A percentile compares a stretch with the other conserved stretches of the same genome.
These are phyloP conservation scores for Solanum chaucha DNA, from an alignment of 257 asterid species.

Conservation along the genomic window DNA sequence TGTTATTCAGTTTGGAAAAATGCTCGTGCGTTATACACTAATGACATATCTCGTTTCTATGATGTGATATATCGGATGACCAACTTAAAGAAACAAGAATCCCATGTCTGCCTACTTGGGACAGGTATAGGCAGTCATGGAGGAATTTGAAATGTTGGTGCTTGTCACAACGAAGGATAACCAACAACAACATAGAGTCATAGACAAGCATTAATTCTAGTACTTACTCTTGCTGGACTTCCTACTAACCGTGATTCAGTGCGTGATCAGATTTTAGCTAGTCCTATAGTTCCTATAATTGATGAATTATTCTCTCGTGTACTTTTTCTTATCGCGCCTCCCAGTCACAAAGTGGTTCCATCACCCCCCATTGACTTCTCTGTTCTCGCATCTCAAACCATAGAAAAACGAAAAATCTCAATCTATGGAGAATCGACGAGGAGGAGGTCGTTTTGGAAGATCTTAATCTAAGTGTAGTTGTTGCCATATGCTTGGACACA, in stretches of 20 bases:
- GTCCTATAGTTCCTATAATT: neutral
- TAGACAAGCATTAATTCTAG: neutral
- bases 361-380: neutral
- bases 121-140: neutral
- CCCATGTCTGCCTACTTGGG: neutral
- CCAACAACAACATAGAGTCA: neutral
- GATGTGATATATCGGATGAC: neutral
- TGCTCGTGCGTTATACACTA: neutral
- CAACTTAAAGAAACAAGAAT: neutral
- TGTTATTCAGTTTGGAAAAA: neutral
- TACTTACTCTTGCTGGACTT: neutral
- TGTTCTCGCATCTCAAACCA: neutral
- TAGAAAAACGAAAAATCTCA: neutral
- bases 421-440: neutral
- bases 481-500: neutral
- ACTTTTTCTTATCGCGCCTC: neutral
- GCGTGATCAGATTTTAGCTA: neutral
- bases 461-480: neutral
- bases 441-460: neutral
- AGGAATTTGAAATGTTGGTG: neutral
- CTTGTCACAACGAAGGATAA: neutral
- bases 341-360: neutral
- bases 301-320: neutral
- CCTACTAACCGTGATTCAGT: neutral
- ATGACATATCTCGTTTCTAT: neutral